Percentiles rank a stretch among this genome's conserved stretches.
These are phyloP conservation scores for Eimeria necatrix DNA, from an alignment of 169 alveolate species.

Conservation along the genomic window DNA sequence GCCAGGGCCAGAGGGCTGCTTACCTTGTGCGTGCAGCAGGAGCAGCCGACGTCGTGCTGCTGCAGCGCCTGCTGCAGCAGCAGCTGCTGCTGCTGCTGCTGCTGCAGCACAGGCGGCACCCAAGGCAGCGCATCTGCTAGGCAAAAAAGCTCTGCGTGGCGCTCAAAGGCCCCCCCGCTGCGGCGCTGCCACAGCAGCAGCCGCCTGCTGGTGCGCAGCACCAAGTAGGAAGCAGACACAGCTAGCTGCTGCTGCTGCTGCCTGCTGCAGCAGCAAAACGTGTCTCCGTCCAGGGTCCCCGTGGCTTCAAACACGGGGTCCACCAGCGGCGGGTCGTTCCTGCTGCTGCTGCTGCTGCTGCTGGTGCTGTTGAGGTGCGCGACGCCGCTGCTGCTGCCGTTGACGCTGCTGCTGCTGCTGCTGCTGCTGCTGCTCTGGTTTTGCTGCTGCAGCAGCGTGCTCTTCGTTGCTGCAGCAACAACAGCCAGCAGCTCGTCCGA, in stretches of 20 bases:
- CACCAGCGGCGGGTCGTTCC: slow-evolving; percentile 18
- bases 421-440: background rate
- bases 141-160: slow-evolving; percentile 48
- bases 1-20: too few relatives aligned
- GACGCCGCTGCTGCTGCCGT: background rate
- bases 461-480: slow-evolving; percentile 39
- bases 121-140: slow-evolving; percentile 44
- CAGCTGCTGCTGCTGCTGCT: slow-evolving; percentile 66
- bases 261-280: background rate
- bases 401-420: slow-evolving; percentile 67
- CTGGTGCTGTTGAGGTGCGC: slow-evolving; percentile 37
- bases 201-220: slow-evolving; percentile 36
- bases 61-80: slow-evolving; percentile 43
- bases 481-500: slow-evolving; percentile 46
- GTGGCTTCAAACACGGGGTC: background rate
- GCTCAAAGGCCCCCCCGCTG: slow-evolving; percentile 7
- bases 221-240: slow-evolving; percentile 47
- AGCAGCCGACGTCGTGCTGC: slow-evolving; percentile 8
- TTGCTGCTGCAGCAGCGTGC: slow-evolving; percentile 29
- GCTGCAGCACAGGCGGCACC: slow-evolving; percentile 25
- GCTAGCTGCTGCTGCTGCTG: slow-evolving; percentile 49
- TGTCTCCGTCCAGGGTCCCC: slow-evolving; percentile 38
- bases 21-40: background rate
- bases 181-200: slow-evolving; percentile 56
- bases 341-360: slow-evolving; percentile 53